A percentile compares a stretch with the other conserved stretches of the same genome.
These are phyloP conservation scores for Jackrogersella minutella DNA, from an alignment of 495 filamentous ascomycete genomes.

Conservation along the genomic window DNA sequence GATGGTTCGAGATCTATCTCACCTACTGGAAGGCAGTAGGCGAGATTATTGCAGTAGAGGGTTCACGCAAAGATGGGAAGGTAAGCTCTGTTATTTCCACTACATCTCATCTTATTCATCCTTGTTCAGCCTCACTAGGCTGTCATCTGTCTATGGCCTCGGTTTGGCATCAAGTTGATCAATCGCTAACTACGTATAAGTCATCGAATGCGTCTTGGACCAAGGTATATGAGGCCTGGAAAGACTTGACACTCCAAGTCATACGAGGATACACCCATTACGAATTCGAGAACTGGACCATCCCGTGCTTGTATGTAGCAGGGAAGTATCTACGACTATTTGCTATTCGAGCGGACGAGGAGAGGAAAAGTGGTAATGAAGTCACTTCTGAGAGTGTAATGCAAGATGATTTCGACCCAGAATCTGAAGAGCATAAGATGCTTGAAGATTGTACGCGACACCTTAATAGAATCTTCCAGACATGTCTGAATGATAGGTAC, in stretches of 20 bases:
- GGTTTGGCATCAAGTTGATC: background rate
- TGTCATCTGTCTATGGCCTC: background rate
- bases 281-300: slow-evolving; percentile 81
- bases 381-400: slow-evolving; percentile 58
- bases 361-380: slow-evolving; percentile 58
- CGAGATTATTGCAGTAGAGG: slow-evolving; percentile 68
- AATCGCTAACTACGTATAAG: slow-evolving; percentile 2
- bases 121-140: background rate
- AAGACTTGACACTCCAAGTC: slow-evolving; percentile 72
- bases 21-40: slow-evolving; percentile 83
- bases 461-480: slow-evolving; percentile 85
- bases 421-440: slow-evolving; percentile 76
- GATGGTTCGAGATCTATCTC: slow-evolving; percentile 84
- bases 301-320: slow-evolving; percentile 84
- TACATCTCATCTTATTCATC: slow-evolving; percentile 2
- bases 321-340: slow-evolving; percentile 86
- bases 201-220: slow-evolving; percentile 66
- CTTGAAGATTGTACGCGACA: slow-evolving; percentile 88
- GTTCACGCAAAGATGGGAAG: slow-evolving; percentile 46
- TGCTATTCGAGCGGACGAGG: slow-evolving; percentile 85
- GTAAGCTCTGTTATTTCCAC: slow-evolving; percentile 13
- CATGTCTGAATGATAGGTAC: slow-evolving; percentile 89
- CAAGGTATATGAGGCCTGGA: slow-evolving; percentile 85
- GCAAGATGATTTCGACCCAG: slow-evolving; percentile 78
- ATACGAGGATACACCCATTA: slow-evolving; percentile 76